Evolutionary conservation across 495 filamentous ascomycete genomes (phyloP), one percentile per base, ranked within the genome.

Genomic region (Cercophora samala): DNA sequence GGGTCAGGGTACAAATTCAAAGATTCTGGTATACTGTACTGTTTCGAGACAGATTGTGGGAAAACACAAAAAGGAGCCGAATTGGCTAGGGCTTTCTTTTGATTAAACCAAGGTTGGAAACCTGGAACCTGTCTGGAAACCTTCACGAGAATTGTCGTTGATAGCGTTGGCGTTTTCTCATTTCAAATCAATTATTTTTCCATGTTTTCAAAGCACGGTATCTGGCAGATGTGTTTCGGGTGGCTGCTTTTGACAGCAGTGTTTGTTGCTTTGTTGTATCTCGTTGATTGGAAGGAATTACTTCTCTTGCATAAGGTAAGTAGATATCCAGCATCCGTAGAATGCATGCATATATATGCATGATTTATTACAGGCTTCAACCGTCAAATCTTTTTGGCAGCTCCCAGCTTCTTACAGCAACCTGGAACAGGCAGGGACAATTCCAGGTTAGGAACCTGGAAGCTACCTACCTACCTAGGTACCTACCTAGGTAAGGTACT

Each of bases 181-280:
- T 46, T 46, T 46, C 37, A 9, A 46, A 56, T 21, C 2, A 54
- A 54, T n/a, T n/a, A n/a, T n/a, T n/a, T n/a, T n/a, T n/a, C n/a
- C n/a, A 56, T 5, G 37, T 24, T 26, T 26, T 21, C 23, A 23
- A 13, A 17, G 23, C 23, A 22, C 17, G 58, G 58, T 29, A 25
- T 26, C 26, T 60, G 58, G 58, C 23, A 60, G 23, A 22, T 11
- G 21, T 18, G 58, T 60, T 25, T 26, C 58, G 58, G 54, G 58
- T 60, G 58, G 58, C 58, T 60, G 58, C 58, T 25, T 60, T 9
- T 60, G 58, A 25, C 58, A 60, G 58, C n/a, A 60, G n/a, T 1
- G n/a, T 29, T 46, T 18, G 37, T 46, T 46, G 37, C 58, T 18
- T 60, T 60, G 58, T 18, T 25, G 17, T 5, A 23, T 60, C 24